Base-by-base conservation (phyloP, 345 rosid species). In the Populus alba region DNA sequence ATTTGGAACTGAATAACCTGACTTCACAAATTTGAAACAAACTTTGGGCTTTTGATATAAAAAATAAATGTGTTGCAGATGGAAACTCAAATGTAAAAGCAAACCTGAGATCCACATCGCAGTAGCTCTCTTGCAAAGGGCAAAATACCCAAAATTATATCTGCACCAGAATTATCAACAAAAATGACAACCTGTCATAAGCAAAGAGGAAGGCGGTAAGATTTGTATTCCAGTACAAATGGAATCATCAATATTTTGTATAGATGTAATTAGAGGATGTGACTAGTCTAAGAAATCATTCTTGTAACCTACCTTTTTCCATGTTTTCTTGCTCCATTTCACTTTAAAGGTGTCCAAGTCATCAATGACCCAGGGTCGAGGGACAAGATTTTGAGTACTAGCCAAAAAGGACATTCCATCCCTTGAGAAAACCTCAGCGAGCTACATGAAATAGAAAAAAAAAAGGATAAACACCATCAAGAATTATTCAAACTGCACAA, bases 101-200 rank as follows among this genome's bases (percentile, higher is more conserved):
- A 70, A 81, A 94, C 99, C 97, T 91, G 91, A 81, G 94, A 91
- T 81, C 99, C 99, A 78, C 72, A 82, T 41, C 89, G 91, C 62
- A 97, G 90, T 82, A 97, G 87, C 78, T 97, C 99, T 84, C 99
- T 94, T 43, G 92, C 93, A 78, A 97, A 94, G 11, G 98, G 98
- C 66, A 97, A 85, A 74, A 97, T 91, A 73, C 99, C 99, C 89
- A 94, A 84, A 82, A 97, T 88, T 45, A 97, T 90, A 87, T 97
- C 98, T 29, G 99, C 99, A 77, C 99, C 98, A 84, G 99, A 94
- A 83, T 97, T 94, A 80, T 97, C 98, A 70, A 94, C 97, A 88
- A 91, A 97, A 76, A 97, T 97, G 81, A 92, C 83, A 68, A 90
- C 97, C 99, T 96, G 93, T 41, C 72, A 83, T 23, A 66, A 75